Evolutionary conservation across 768 basidiomycete genomes (phyloP), one percentile per base, ranked within the genome.

Genomic region (Gelatoporia subvermispora): DNA sequence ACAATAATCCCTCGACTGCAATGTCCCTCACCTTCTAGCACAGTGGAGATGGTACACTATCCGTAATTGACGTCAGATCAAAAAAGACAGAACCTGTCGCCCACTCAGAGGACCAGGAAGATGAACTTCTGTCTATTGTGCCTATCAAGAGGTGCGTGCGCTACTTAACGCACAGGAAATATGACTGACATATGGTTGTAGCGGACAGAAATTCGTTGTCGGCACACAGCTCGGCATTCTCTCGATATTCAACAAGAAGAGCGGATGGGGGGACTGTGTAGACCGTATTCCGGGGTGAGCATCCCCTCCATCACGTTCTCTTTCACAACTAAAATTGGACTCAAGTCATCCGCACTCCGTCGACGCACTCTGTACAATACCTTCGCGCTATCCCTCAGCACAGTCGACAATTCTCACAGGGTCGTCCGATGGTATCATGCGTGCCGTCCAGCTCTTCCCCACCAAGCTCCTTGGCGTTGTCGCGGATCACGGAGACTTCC

Each of bases 71-170:
- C 57, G 79, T 94, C 21, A 81, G 93, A 49, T 83, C 88, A 16
- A 92, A 84, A 56, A 89, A 88, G 58, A 53, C 74, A 11, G 79
- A 85, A 43, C 89, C 90, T 1, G 68, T 88, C 50, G 85, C 85
- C 1, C 87, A 93, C 46, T 95, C 92, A 15, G 93, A 95, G 62
- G 90, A 95, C 69, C 94, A 97, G 63, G 94, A 96, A 60, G 94
- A 97, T 62, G 94, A 97, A 60, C 70, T 96, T 38, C 73, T 97
- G 8, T 91, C 90, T 4, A 80, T 93, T 38, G 82, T 86, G 25
- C 65, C 90, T 15, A 93, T 97, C 64, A 90, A 88, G 72, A 79
- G 83, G 85, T 88, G 60, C 24, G 76, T 67, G 10, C n/a, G 7
- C 5, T 7, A 21, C 17, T 24, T 17, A n/a, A n/a, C 28, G 28